phyloP scores from a whole-genome alignment of 495 filamentous ascomycete species.

The Neurospora sp. region DNA sequence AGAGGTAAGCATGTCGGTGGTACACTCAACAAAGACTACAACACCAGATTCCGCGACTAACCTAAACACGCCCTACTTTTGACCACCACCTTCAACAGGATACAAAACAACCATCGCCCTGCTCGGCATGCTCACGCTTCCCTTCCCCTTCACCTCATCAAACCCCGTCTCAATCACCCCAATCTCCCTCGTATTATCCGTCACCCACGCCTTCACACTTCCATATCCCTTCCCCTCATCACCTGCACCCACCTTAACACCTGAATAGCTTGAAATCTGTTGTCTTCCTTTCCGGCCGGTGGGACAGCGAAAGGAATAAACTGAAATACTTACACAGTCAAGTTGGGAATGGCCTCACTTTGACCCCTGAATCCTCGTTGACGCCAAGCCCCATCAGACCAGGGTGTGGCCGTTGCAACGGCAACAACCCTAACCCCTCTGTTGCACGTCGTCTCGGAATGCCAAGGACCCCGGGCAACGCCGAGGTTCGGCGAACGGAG shows the following conservation, averaged over 20 bases:
- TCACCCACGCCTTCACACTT: conserved; percentile 17
- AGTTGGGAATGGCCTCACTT: background rate
- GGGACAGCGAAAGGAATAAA: background rate
- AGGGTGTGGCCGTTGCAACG: background rate
- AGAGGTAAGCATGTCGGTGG: background rate
- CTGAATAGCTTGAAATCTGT: background rate
- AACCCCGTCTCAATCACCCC: background rate
- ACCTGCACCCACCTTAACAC: conserved; percentile 11
- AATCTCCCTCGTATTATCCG: conserved; percentile 22
- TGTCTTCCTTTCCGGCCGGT: background rate
- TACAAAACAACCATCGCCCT: conserved; percentile 18
- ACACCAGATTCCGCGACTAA: background rate
- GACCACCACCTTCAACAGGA: background rate
- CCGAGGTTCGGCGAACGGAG: background rate
- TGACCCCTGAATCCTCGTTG: background rate
- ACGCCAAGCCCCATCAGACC: background rate
- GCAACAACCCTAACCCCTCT: background rate
- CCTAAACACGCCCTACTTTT: background rate
- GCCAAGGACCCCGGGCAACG: background rate
- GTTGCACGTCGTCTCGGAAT: background rate
- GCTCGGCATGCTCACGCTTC: conserved; percentile 8
- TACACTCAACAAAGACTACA: background rate
- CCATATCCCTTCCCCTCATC: background rate
- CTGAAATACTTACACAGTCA: background rate
- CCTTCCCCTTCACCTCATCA: conserved; percentile 2